Base-by-base conservation (phyloP, 305 asterid genomes). In the Fraxinus nigra region DNA sequence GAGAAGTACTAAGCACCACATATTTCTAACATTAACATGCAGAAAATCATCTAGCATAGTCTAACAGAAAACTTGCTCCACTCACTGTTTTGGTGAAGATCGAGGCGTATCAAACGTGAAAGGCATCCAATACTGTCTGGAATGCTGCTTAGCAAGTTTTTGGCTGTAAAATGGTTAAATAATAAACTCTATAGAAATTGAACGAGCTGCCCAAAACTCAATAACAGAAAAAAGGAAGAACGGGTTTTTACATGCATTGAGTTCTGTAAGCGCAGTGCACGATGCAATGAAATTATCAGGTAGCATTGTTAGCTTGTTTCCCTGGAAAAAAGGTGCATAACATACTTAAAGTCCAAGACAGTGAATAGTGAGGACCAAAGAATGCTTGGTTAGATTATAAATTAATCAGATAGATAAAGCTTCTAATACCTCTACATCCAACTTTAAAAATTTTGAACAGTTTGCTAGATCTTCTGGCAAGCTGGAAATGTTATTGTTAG, bases 61-160 rank as follows among this genome's bases (percentile, higher is more conserved):
- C 18, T 37, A 69, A 80, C 67, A 46, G 74, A 75, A 85, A 86
- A 80, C 78, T 79, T 83, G 61, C 54, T 85, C 26, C 73, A 87
- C 99, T 90, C 88, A 96, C 99, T 92, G 90, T 96, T 96, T 85
- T 90, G 98, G 87, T 94, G 97, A 80, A 96, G 93, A 85, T 96
- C 92, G 67, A 94, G 94, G 88, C 99, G 93, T 85, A 94, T 85
- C 87, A 96, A 79, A 78, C 93, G 94, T 75, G 94, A 85, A 85
- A 96, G 98, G 82, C 89, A 82, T 82, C 98, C 98, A 81, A 94
- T 90, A 86, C 87, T 93, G 85, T 94, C 97, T 9, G 99, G 98
- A 76, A 96, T 88, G 77, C 88, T 82, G 84, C 86, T 91, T 65
- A 96, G 89, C 81, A 87, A 59, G 76, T 96, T 96, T 88, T 88